Evolutionary conservation across 1,284 basidiomycete genomes (phyloP), one percentile per base, ranked within the genome.

Genomic region (Trichosporon sp.): DNA sequence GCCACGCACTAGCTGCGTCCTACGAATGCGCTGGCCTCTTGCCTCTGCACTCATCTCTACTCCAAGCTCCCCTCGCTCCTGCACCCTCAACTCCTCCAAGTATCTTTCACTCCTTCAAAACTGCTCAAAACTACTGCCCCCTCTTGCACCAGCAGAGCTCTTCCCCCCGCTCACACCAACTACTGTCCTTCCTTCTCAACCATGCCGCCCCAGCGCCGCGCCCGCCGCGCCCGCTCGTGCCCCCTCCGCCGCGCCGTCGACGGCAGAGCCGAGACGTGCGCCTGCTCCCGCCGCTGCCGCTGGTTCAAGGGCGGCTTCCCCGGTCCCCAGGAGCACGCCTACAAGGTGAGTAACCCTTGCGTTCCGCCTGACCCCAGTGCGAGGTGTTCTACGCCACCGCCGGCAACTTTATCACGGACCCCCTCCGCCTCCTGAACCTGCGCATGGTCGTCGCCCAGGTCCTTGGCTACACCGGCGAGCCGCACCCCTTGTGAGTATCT

Each of bases 251-350:
- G 38, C 3, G 38, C 18, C 18, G 38, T n/a, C n/a, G 38, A 42
- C 38, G 8, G 38, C 38, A 42, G 12, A n/a, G 15, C 18, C 5
- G 65, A 65, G 13, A 15, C 53, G 1, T 70, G 63, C 27, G 60
- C 25, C 12, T 70, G 70, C 21, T 3, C 31, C 13, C 29, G 67
- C 25, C 56, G 64, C n/a, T 73, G 72, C 32, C 47, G 51, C 6
- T 73, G 72, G 72, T 73, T 70, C 47, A 67, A 68, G 44, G 68
- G 68, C 11, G 72, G 69, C 21, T 68, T 67, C 51, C 72, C 72
- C 3, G 69, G 69, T 2, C 72, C 72, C 7, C 56, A 67, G 23
- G 72, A 70, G 53, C 69, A 70, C 25, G 65, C 60, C 0, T 73
- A 73, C 67, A 73, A 73, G 66, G 72, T 68, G 47, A 63, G 70